Conservation (phyloP, 257 asterid genomes). For the Paulownia fortunei region DNA sequence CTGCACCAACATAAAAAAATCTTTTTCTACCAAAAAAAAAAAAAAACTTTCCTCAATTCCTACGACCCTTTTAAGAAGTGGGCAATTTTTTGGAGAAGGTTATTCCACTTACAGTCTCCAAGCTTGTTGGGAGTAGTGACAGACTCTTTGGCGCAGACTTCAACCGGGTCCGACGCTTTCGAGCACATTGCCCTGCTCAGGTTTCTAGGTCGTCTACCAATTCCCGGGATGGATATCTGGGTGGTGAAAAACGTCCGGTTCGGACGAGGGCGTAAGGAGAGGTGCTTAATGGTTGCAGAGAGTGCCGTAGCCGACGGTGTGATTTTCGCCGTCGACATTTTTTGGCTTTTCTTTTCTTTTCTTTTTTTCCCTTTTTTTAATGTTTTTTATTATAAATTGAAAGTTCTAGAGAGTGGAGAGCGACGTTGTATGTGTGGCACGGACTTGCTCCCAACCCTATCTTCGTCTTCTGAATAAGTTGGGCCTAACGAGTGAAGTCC, state of each 20-base stretch:
- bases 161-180: slow-evolving; percentile 55
- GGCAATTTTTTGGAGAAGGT: background rate
- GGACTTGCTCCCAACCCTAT: slow-evolving; percentile 7
- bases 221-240: slow-evolving; percentile 31
- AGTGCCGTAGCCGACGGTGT: slow-evolving; percentile 58
- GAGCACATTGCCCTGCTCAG: slow-evolving; percentile 51
- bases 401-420: background rate
- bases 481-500: background rate
- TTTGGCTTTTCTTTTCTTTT: background rate
- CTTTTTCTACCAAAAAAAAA: background rate
- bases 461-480: background rate
- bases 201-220: slow-evolving; percentile 36
- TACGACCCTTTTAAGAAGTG: background rate
- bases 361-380: background rate
- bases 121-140: slow-evolving; percentile 71
- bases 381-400: background rate
- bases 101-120: slow-evolving; percentile 79
- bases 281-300: slow-evolving; percentile 58
- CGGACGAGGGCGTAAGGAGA: slow-evolving; percentile 39
- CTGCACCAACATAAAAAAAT: background rate
- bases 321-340: slow-evolving; percentile 61
- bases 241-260: slow-evolving; percentile 35
- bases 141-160: slow-evolving; percentile 83
- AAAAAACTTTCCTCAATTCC: background rate
- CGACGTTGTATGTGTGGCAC: slow-evolving; percentile 9